These are phyloP conservation scores for Coemansia sp. DNA, from an alignment of 192 early-diverging fungal genomes.

Conservation along the genomic window DNA sequence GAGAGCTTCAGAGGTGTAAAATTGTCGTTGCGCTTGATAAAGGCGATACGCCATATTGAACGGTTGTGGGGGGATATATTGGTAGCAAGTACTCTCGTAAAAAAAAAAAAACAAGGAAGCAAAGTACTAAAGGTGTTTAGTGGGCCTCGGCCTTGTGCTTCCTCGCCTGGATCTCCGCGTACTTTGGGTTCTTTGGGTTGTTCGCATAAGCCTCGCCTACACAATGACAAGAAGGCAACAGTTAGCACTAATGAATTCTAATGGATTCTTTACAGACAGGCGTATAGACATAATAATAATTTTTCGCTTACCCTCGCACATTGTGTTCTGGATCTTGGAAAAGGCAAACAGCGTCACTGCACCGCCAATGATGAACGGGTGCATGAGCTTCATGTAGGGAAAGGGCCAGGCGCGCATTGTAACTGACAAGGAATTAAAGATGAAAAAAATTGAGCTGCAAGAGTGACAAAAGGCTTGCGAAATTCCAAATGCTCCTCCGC, in stretches of 20 bases:
- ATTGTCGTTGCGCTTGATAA: too few species aligned
- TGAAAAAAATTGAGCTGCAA: background rate
- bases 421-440: background rate
- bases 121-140: slow-evolving; percentile 4
- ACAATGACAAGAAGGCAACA: background rate
- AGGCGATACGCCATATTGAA: too few species aligned
- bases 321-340: slow-evolving; percentile 52
- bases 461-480: too few species aligned
- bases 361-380: slow-evolving; percentile 55
- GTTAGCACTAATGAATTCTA: background rate
- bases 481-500: too few species aligned
- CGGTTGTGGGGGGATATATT: background rate
- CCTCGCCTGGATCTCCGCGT: slow-evolving; percentile 55
- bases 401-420: slow-evolving; percentile 56
- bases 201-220: slow-evolving; percentile 52
- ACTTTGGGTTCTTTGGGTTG: slow-evolving; percentile 53
- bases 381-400: slow-evolving; percentile 58
- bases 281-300: background rate
- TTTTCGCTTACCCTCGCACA: slow-evolving; percentile 47
- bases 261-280: too few species aligned
- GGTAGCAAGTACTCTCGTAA: background rate
- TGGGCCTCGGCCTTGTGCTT: slow-evolving; percentile 58
- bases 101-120: background rate
- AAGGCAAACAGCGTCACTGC: slow-evolving; percentile 34
- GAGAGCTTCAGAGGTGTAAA: background rate